A percentile compares a stretch with the other conserved stretches of the same genome.
Evolutionary conservation across 1,284 basidiomycete species (phyloP).

Genomic region (Cutaneotrichosporon sp.): DNA sequence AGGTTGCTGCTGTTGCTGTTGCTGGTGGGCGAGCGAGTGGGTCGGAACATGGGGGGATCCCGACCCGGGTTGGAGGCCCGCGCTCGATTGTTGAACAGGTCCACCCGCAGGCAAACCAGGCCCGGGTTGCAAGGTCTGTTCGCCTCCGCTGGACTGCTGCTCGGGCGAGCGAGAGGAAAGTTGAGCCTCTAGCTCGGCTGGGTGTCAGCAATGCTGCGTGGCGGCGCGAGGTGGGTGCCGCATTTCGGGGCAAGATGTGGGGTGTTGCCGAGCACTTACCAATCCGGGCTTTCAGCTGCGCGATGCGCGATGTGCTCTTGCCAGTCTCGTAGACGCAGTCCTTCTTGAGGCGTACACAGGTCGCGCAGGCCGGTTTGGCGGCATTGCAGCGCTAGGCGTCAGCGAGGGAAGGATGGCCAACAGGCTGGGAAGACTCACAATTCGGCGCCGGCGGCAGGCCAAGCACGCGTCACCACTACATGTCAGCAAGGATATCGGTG

Average conservation of each 20-base stretch:
- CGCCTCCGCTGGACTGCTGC: not conserved
- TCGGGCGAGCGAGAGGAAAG: constrained; percentile 17
- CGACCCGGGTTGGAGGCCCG: not conserved
- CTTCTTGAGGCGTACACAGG: constrained; percentile 31
- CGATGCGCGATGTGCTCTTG: constrained; percentile 30
- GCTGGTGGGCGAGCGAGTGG: not conserved
- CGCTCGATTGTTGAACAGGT: not conserved
- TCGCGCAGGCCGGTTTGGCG: constrained; percentile 33
- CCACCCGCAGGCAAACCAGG: not conserved
- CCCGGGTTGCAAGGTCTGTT: not conserved
- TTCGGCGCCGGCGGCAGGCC: constrained; percentile 34
- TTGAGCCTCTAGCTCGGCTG: constrained; percentile 25
- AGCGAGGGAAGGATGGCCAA: not conserved
- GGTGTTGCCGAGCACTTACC: constrained; percentile 14
- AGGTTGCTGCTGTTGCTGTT: not conserved
- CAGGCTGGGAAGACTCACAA: constrained; percentile 23
- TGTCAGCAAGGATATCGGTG: constrained; percentile 12
- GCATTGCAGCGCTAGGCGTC: constrained; percentile 33
- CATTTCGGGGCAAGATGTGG: not conserved
- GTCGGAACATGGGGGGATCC: not conserved
- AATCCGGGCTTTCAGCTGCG: constrained; percentile 32
- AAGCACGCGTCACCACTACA: constrained; percentile 37
- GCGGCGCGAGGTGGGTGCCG: not conserved
- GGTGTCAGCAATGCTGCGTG: constrained; percentile 7
- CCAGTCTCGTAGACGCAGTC: constrained; percentile 36